These are phyloP conservation scores for Boletus insuetus DNA, from an alignment of 768 basidiomycete genomes.

Conservation along the genomic window DNA sequence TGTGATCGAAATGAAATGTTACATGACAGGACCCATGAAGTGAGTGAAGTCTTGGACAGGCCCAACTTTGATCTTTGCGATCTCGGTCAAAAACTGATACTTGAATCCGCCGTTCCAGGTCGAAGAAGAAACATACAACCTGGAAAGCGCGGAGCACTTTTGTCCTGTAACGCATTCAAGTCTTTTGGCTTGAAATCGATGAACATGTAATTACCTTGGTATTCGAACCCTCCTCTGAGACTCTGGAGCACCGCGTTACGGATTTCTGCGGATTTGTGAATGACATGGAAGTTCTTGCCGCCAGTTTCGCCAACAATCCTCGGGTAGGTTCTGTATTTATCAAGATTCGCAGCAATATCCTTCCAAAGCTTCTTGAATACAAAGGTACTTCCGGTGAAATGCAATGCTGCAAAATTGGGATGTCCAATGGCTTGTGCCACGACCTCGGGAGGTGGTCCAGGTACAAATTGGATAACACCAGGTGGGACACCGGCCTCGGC, in stretches of 20 bases:
- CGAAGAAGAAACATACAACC: conserved; percentile 85
- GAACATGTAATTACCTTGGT: conserved; percentile 60
- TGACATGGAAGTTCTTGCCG: conserved; percentile 97
- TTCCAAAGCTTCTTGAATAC: conserved; percentile 98
- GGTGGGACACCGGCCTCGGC: conserved; percentile 92
- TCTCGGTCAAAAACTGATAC: conserved; percentile 68
- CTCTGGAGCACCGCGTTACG: conserved; percentile 87
- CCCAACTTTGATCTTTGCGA: conserved; percentile 85
- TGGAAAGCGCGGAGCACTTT: conserved; percentile 94
- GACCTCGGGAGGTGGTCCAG: conserved; percentile 81
- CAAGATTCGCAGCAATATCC: conserved; percentile 85
- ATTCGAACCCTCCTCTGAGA: conserved; percentile 90
- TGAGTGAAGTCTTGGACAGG: conserved; percentile 68
- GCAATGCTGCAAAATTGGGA: conserved; percentile 79
- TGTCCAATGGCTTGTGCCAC: conserved; percentile 82
- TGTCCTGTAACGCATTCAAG: conserved; percentile 53
- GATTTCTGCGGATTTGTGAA: conserved; percentile 86
- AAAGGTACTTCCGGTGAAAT: conserved; percentile 95
- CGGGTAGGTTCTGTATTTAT: conserved; percentile 86
- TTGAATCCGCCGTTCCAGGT: conserved; percentile 88
- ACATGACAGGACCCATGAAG: conserved; percentile 99
- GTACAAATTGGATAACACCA: conserved; percentile 96
- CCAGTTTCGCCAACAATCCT: conserved; percentile 97
- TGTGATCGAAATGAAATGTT: conserved; percentile 12
- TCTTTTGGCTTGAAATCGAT: neutral